Evolutionary conservation across 2,329 filamentous ascomycete genomes (phyloP).

Genomic region (Xylariales sp.): DNA sequence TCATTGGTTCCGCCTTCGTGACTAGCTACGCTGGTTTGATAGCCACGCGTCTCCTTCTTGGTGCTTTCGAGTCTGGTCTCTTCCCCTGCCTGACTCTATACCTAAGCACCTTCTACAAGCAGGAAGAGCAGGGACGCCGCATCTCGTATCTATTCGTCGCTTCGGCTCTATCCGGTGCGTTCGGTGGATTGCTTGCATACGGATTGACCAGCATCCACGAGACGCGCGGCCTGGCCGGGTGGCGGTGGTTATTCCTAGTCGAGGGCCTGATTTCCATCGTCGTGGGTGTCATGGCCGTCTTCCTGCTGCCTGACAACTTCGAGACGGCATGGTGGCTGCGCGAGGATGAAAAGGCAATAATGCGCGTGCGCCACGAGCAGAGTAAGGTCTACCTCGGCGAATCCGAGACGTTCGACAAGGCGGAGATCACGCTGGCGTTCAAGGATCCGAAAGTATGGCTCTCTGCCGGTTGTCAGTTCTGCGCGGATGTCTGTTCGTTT

Average conservation of each 20-base stretch:
- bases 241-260: conserved; percentile 14
- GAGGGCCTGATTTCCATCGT: conserved; percentile 12
- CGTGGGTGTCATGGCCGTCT: conserved; percentile 10
- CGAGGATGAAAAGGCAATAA: conserved; percentile 13
- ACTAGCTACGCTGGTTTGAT: conserved; percentile 36
- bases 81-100: conserved; percentile 33
- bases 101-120: conserved; percentile 48
- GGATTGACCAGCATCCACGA: conserved; percentile 14
- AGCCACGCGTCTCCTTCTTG: conserved; percentile 42
- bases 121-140: conserved; percentile 41
- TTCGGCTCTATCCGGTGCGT: conserved; percentile 17
- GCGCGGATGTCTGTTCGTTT: conserved; percentile 5
- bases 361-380: conserved; percentile 11
- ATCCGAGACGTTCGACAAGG: conserved; percentile 10
- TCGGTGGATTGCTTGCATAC: conserved; percentile 17
- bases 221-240: conserved; percentile 11
- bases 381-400: conserved; percentile 7
- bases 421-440: conserved; percentile 13
- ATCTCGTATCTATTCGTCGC: conserved; percentile 44
- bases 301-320: conserved; percentile 13
- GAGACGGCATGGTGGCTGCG: conserved; percentile 12
- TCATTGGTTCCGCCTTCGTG: conserved; percentile 41
- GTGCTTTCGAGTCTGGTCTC: conserved; percentile 38
- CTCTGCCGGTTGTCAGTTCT: conserved; percentile 6
- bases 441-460: conserved; percentile 14